phyloP scores from a whole-genome alignment of 164 flowering plant species.

The Buxus sempervirens region DNA sequence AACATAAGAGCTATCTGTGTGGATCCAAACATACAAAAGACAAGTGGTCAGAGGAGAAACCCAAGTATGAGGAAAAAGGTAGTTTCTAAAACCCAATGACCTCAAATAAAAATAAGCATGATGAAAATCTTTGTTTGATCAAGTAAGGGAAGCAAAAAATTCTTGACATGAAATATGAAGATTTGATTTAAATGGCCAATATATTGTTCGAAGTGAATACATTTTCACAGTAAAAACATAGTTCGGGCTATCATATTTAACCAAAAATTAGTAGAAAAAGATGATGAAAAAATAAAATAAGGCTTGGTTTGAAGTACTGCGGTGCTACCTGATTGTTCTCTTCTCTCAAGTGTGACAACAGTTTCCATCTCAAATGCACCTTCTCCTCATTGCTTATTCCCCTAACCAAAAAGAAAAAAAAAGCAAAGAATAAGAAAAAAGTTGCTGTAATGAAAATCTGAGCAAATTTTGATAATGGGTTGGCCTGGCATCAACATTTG shows the following conservation, averaged over 20 bases:
- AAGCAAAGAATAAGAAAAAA: not conserved
- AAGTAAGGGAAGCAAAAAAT: not conserved
- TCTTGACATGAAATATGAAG: not conserved
- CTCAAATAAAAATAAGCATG: not conserved
- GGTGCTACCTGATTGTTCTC: slow-evolving; percentile 71
- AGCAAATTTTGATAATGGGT: no score
- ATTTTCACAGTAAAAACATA: not conserved
- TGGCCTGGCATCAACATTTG: no score
- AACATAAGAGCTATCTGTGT: slow-evolving; percentile 75
- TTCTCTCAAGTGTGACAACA: slow-evolving; percentile 78
- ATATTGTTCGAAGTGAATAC: not conserved
- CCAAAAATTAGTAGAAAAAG: not conserved
- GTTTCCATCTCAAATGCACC: slow-evolving; percentile 63
- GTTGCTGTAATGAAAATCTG: no score
- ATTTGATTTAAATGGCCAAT: not conserved
- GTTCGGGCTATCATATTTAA: not conserved
- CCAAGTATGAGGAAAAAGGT: not conserved
- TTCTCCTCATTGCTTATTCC: slow-evolving; percentile 92
- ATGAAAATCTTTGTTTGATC: not conserved
- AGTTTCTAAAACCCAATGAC: not conserved
- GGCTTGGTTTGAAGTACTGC: not conserved
- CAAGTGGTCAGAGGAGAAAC: not conserved
- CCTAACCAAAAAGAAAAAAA: slow-evolving; percentile 49
- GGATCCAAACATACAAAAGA: slow-evolving; percentile 11
- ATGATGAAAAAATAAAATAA: slow-evolving; percentile 13